phyloP scores from a whole-genome alignment of 2,329 filamentous ascomycete species.

The Venturia aucupariae region DNA sequence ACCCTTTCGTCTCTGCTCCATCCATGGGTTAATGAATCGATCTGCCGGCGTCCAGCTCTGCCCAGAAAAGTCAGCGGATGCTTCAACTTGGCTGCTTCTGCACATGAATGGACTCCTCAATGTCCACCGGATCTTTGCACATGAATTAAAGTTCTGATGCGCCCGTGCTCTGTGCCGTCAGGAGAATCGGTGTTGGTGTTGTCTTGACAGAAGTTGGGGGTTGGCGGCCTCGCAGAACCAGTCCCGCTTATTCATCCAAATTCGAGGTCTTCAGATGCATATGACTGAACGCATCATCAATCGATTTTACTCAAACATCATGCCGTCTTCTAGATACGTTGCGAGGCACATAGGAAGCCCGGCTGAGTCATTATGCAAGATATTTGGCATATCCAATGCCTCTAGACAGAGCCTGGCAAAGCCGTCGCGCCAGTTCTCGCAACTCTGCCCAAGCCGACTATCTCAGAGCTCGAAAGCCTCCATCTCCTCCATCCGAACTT shows the following conservation, averaged over 20 bases:
- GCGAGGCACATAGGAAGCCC: constrained; percentile 1
- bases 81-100: no score
- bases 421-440: not conserved
- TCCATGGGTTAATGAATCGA: no score
- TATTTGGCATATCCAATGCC: constrained; percentile 11
- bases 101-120: no score
- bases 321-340: constrained; percentile 11
- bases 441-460: not conserved
- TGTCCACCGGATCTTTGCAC: no score
- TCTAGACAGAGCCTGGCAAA: not conserved
- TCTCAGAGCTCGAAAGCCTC: not conserved
- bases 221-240: not conserved
- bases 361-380: constrained; percentile 9
- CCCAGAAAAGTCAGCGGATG: no score
- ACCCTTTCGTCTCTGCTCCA: no score
- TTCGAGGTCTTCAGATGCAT: not conserved
- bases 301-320: not conserved
- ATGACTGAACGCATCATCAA: constrained; percentile 5
- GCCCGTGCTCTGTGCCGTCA: no score
- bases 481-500: not conserved
- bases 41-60: no score
- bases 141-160: no score
- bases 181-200: not conserved
- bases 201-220: not conserved
- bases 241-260: not conserved